phyloP scores from a whole-genome alignment of 768 basidiomycete species.

The Erythrobasidium yunnanense region DNA sequence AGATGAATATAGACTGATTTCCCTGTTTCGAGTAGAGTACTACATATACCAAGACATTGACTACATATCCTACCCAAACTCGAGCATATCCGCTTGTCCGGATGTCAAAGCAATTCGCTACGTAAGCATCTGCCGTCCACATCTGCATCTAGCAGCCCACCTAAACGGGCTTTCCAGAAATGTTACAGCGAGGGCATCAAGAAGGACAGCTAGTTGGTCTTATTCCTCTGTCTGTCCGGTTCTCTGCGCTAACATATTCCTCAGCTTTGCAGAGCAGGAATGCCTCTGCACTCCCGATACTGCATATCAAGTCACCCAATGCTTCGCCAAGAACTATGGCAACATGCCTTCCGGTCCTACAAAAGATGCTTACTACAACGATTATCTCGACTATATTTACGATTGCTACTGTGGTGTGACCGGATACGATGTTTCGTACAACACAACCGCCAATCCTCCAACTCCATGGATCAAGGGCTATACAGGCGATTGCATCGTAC shows the following conservation, averaged over 20 bases:
- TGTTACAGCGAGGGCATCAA: neutral
- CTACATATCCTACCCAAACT: neutral
- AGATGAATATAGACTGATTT: neutral
- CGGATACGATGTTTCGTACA: constrained; percentile 9
- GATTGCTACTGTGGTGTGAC: constrained; percentile 11
- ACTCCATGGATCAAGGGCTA: neutral
- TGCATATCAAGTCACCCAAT: constrained; percentile 6
- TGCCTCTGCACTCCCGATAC: constrained; percentile 3
- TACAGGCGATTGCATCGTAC: constrained; percentile 7
- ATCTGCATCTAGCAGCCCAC: neutral
- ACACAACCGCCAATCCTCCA: neutral
- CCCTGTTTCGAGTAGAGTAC: neutral
- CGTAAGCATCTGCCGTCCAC: neutral
- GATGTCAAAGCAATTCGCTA: neutral
- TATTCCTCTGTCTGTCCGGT: neutral
- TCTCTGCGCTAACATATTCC: neutral
- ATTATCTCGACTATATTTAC: constrained; percentile 8
- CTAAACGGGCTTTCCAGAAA: neutral
- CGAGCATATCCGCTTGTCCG: neutral
- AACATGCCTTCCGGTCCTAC: neutral
- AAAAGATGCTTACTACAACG: neutral
- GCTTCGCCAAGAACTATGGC: constrained; percentile 4
- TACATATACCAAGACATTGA: constrained; percentile 19
- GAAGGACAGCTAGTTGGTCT: neutral
- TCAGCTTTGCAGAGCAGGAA: neutral